Evolutionary conservation across 176 grass and related monocot species (phyloP), one percentile per base, ranked within the genome.

Genomic region (Ensete glaucum): DNA sequence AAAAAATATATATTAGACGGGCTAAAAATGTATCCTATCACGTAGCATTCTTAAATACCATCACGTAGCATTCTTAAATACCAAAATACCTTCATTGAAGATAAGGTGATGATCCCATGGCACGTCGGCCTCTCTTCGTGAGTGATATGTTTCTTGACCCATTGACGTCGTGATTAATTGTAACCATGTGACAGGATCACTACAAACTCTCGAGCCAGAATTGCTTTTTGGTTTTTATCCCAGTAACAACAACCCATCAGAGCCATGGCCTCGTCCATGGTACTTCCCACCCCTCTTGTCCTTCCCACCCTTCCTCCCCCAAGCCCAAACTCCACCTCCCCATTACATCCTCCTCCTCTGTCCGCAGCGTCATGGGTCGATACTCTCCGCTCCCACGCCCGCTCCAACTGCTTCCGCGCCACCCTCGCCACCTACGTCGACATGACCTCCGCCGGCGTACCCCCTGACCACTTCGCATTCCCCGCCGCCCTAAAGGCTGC

Each of bases 401-500:
- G 82, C 20, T 55, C 66, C 1, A 72, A 73, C 25, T 48, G 77
- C 51, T 85, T 83, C 83, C 64, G 19, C 23, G 64, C 85, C 24
- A 83, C 89, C 43, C 89, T 91, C 67, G 75, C 72, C 73, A 77
- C 82, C 21, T 87, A 83, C 77, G 76, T 85, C 83, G 76, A 78
- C 52, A 87, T 91, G 83, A 48, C 79, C 7, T 55, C 75, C 54
- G 64, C 82, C 56, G 71, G 80, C 12, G 17, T 85, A 13, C 66
- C 19, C 23, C 87, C 85, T 8, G 77, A 93, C 75, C 68, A 81
- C 79, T 87, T 89, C 52, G 85, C 91, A 50, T 86, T 93, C 71
- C 90, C 91, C 43, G 82, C 87, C 0, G 87, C 91, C 15, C 53
- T 79, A 48, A 89, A 87, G 67, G 85, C 91, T n/a, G 87, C 82